phyloP scores from a whole-genome alignment of 257 asterid genomes.

The Nicotiana paniculata region DNA sequence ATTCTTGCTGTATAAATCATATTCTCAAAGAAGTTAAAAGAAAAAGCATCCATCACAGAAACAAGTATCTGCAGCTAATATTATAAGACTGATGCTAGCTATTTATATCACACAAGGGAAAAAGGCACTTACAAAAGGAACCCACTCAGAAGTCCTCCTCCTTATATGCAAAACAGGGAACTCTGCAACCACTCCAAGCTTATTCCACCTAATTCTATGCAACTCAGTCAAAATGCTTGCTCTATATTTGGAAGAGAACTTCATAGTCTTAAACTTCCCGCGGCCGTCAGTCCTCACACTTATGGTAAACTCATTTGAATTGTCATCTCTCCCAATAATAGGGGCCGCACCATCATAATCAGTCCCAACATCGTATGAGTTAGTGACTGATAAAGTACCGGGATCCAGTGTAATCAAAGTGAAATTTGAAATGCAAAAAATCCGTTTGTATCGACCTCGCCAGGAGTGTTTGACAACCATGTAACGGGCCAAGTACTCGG shows the following conservation, averaged over 20 bases:
- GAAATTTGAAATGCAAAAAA: slow-evolving; percentile 66
- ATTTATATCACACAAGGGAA: not conserved
- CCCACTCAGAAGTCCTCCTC: slow-evolving; percentile 82
- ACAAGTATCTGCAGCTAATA: not conserved
- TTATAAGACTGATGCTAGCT: not conserved
- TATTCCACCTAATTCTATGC: slow-evolving; percentile 82
- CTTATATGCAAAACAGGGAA: slow-evolving; percentile 78
- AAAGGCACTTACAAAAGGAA: slow-evolving; percentile 61
- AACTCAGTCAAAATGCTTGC: slow-evolving; percentile 84
- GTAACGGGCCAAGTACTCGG: slow-evolving; percentile 82
- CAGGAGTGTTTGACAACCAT: slow-evolving; percentile 89
- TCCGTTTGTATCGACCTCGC: slow-evolving; percentile 96
- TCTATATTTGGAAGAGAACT: slow-evolving; percentile 76
- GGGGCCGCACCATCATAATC: slow-evolving; percentile 93
- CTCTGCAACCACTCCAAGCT: slow-evolving; percentile 57
- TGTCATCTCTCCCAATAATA: slow-evolving; percentile 76
- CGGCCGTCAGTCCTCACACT: slow-evolving; percentile 92
- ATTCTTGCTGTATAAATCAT: not conserved
- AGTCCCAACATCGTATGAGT: slow-evolving; percentile 72
- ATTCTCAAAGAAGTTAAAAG: not conserved
- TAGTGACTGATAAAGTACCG: slow-evolving; percentile 61
- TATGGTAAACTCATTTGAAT: slow-evolving; percentile 65
- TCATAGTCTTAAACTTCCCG: slow-evolving; percentile 77
- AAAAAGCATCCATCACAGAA: not conserved
- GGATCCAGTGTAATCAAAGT: slow-evolving; percentile 78